Percentiles rank a stretch among this genome's conserved stretches.
Conservation (phyloP, 2,329 filamentous ascomycete genomes). For the Raffaelea ambrosiae region DNA sequence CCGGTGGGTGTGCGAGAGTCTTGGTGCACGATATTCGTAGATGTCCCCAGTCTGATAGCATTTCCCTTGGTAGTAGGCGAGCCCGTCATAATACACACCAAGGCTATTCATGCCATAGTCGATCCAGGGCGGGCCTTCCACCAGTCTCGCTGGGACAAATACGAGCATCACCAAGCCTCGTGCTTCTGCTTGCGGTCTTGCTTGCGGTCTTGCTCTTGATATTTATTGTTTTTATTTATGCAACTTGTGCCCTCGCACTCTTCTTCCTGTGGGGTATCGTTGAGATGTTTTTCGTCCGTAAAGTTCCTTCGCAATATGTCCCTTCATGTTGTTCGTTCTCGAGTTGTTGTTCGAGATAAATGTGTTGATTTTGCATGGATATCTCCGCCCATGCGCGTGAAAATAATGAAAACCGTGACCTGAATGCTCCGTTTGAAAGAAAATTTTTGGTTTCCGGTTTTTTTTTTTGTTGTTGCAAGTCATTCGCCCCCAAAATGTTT, state of each 20-base stretch:
- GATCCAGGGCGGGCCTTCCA: too few species aligned
- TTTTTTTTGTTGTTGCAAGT: too few species aligned
- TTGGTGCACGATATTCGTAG: too few species aligned
- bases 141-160: too few species aligned
- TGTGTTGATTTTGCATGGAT: conserved; percentile 1
- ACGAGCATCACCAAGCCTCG: too few species aligned
- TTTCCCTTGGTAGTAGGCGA: too few species aligned
- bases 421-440: conserved; percentile 9
- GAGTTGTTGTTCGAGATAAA: not conserved
- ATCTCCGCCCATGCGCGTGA: not conserved
- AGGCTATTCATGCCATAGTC: too few species aligned
- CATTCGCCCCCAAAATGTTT: not conserved
- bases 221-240: not conserved
- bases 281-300: conserved; percentile 21
- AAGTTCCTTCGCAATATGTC: not conserved
- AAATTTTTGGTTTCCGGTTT: not conserved
- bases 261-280: conserved; percentile 23
- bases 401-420: conserved; percentile 3
- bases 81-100: too few species aligned
- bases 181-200: too few species aligned
- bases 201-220: too few species aligned
- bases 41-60: too few species aligned
- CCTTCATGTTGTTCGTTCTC: not conserved
- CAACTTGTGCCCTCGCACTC: not conserved
- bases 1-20: too few species aligned